These are phyloP conservation scores for Conringia planisiliqua DNA, from an alignment of 345 rosid species.

Conservation along the genomic window DNA sequence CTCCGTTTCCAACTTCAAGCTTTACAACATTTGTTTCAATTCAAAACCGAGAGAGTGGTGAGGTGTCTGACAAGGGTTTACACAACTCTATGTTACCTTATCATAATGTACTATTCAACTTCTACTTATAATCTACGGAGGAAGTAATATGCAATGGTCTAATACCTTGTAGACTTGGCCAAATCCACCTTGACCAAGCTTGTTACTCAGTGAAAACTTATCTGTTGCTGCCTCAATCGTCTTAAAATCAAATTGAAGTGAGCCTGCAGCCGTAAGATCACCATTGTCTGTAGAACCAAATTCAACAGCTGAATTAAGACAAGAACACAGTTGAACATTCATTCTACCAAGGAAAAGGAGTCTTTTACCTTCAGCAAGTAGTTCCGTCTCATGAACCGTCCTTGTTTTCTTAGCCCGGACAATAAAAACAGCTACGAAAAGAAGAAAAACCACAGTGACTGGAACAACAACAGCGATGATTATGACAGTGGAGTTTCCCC, in stretches of 20 bases:
- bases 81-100: too few species aligned
- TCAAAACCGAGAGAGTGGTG: too few species aligned
- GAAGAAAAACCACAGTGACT: not conserved
- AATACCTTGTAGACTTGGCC: slow-evolving; percentile 59
- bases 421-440: slow-evolving; percentile 22
- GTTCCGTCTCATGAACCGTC: slow-evolving; percentile 2
- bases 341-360: not conserved
- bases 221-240: slow-evolving; percentile 40
- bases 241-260: slow-evolving; percentile 43
- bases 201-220: slow-evolving; percentile 40
- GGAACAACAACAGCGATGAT: slow-evolving; percentile 36
- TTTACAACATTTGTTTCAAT: too few species aligned
- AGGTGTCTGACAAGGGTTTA: too few species aligned
- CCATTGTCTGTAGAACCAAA: slow-evolving; percentile 9
- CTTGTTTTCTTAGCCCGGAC: slow-evolving; percentile 13
- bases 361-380: slow-evolving; percentile 21
- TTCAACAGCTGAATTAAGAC: not conserved
- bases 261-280: slow-evolving; percentile 35
- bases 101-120: too few species aligned
- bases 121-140: too few species aligned
- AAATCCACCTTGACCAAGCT: slow-evolving; percentile 67
- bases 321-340: not conserved
- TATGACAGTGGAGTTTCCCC: slow-evolving; percentile 6
- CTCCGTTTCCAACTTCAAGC: too few species aligned
- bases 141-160: too few species aligned